phyloP scores from a whole-genome alignment of 495 filamentous ascomycete species.

The Penicillium diatomitis region DNA sequence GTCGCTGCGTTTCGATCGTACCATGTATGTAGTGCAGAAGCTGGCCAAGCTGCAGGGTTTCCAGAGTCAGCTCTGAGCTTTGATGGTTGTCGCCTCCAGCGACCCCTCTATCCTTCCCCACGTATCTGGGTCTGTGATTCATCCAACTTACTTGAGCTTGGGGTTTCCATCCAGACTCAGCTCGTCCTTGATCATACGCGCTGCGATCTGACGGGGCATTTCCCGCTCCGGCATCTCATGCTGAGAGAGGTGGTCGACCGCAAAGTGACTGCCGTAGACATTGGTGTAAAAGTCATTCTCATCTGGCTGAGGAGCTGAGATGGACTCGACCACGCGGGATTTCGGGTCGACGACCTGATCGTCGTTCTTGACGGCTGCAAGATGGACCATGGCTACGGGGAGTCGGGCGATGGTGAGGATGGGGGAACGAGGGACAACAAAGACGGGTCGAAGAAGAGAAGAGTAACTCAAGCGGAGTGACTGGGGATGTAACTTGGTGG shows the following conservation, averaged over 20 bases:
- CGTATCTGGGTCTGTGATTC: constrained; percentile 32
- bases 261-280: constrained; percentile 79
- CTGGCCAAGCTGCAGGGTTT: constrained; percentile 14
- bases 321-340: constrained; percentile 19
- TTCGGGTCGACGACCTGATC: constrained; percentile 13
- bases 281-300: constrained; percentile 57
- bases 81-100: not conserved
- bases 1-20: not conserved
- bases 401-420: not conserved
- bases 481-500: no score
- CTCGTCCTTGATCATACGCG: constrained; percentile 93
- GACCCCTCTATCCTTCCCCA: no score
- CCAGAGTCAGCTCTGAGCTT: not conserved
- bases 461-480: not conserved
- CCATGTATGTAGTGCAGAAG: constrained; percentile 23
- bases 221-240: constrained; percentile 83
- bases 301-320: constrained; percentile 24
- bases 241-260: constrained; percentile 64
- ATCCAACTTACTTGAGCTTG: constrained; percentile 61
- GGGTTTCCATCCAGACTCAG: constrained; percentile 83
- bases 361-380: constrained; percentile 28
- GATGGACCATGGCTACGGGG: constrained; percentile 29
- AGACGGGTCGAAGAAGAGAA: not conserved
- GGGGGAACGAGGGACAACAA: not conserved
- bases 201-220: constrained; percentile 84